Conservation (phyloP, 331 rosid species). For the Spiraea crenata region DNA sequence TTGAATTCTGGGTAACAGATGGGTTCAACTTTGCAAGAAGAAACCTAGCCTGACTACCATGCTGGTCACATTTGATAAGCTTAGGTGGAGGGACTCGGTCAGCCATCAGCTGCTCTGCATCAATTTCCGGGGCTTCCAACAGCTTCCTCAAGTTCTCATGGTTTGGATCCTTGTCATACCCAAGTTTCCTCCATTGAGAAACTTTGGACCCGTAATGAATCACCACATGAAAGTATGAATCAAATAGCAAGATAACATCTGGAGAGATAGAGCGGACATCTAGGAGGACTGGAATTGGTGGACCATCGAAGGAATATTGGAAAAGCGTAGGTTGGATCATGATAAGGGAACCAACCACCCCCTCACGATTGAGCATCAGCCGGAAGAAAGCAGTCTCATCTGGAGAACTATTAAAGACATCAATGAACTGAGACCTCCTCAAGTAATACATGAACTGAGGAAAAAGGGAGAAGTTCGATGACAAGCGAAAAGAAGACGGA, state of each 20-base stretch:
- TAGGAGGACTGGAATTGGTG: constrained; percentile 83
- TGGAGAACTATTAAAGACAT: constrained; percentile 73
- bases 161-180: constrained; percentile 75
- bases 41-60: constrained; percentile 90
- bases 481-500: constrained; percentile 77
- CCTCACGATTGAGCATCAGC: constrained; percentile 80
- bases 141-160: constrained; percentile 82
- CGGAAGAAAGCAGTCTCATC: constrained; percentile 90
- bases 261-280: constrained; percentile 79
- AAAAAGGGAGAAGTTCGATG: constrained; percentile 83
- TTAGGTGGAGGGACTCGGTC: constrained; percentile 79
- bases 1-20: constrained; percentile 92
- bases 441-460: constrained; percentile 93
- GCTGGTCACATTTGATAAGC: constrained; percentile 83
- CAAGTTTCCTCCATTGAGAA: constrained; percentile 86
- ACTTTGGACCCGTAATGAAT: constrained; percentile 87
- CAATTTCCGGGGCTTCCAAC: constrained; percentile 79
- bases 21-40: constrained; percentile 97
- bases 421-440: constrained; percentile 89
- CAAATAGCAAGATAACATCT: constrained; percentile 82
- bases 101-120: constrained; percentile 67
- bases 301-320: constrained; percentile 88
- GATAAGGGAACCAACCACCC: constrained; percentile 84
- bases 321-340: constrained; percentile 96
- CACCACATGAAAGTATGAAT: constrained; percentile 85